These are phyloP conservation scores for Aspergillus intermedius DNA, from an alignment of 2,329 filamentous ascomycete species.

Conservation along the genomic window DNA sequence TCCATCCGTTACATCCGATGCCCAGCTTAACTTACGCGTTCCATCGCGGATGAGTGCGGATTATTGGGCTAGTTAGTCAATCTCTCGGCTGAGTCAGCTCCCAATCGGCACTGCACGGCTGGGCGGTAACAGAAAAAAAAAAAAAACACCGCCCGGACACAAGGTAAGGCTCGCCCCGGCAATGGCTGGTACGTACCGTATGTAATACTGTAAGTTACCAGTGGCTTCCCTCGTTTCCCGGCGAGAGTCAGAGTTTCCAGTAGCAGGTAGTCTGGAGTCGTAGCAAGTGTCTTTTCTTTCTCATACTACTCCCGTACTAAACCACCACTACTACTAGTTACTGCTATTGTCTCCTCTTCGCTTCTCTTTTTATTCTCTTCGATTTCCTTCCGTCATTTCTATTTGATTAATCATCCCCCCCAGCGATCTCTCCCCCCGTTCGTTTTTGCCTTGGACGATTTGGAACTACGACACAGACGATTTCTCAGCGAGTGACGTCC, in stretches of 20 bases:
- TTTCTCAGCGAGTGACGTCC: background rate
- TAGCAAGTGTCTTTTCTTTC: background rate
- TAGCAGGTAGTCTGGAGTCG: no score
- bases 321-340: no score
- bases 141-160: no score
- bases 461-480: background rate
- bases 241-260: no score
- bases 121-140: background rate
- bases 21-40: background rate
- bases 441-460: background rate
- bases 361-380: no score
- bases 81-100: background rate
- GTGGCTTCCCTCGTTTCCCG: no score
- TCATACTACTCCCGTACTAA: background rate
- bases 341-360: no score
- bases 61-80: background rate
- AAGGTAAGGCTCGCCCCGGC: background rate
- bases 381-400: no score
- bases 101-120: background rate
- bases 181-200: background rate
- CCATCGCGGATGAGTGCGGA: background rate
- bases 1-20: background rate
- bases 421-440: background rate
- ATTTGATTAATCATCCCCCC: no score
- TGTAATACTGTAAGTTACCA: no score